Evolutionary conservation across 73 alveolate genomes (phyloP), one percentile per base, ranked within the genome.

Genomic region (Loxodes magnus): DNA sequence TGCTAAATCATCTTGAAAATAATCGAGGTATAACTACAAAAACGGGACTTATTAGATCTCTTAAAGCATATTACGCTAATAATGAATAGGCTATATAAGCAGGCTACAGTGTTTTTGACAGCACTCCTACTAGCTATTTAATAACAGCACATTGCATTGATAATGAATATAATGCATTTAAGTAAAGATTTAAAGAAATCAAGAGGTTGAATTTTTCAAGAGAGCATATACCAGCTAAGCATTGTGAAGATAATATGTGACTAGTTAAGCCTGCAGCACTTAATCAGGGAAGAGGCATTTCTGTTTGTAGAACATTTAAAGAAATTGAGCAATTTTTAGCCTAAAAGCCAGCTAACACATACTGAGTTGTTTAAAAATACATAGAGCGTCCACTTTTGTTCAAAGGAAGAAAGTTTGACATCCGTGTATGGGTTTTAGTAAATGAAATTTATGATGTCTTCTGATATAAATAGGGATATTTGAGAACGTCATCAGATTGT

Each of bases 201-300:
- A 35, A 35, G 22, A 74, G 81, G 56, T 72, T 67, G 36, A 67
- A 68, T 30, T 55, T 14, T 36, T 22, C 33, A 26, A 54, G 43
- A 37, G 51, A 43, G 49, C 68, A 77, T 23, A 67, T 86, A 15
- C 91, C 93, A 5, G 51, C 56, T 26, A 70, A 74, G 67, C 94
- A 84, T 44, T 80, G 92, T 23, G 90, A 79, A 4, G 75, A 74
- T 56, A 84, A 84, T 44, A 67, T 84, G 36, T 88, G 98, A 96
- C 64, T 88, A 10, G 60, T 88, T 15, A 88, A 88, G 67, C 94
- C 96, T 44, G 94, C 86, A 10, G 84, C 79, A 37, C 36, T 80
- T 60, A 83, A 88, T 35, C 63, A 85, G 44, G 98, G 98, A 15
- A 79, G 80, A 59, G 94, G 94, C 44, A 88, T 88, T 63, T 91